Conservation (phyloP, 495 filamentous ascomycete genomes). For the Aspergillus nidulans region DNA sequence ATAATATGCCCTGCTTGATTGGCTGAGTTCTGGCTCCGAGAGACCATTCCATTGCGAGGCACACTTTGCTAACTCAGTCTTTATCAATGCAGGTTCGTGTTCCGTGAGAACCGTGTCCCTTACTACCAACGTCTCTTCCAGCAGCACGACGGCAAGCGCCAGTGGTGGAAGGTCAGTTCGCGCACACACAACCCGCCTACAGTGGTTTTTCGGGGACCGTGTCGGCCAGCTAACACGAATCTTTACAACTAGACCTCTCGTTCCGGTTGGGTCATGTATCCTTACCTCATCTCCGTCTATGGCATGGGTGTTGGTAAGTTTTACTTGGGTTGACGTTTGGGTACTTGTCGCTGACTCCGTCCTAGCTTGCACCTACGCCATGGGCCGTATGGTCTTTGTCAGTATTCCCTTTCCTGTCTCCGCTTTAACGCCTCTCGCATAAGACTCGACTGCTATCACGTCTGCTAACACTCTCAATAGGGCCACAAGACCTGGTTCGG, state of each 20-base stretch:
- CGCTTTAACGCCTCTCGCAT: neutral
- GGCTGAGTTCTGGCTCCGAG: constrained; percentile 1
- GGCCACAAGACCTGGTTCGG: constrained; percentile 89
- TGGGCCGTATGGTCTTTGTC: constrained; percentile 56
- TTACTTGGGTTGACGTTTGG: constrained; percentile 15
- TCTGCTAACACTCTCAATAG: constrained; percentile 33
- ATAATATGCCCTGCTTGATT: constrained; percentile 20
- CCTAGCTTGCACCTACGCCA: constrained; percentile 50
- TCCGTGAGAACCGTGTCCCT: constrained; percentile 83
- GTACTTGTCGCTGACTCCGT: constrained; percentile 19
- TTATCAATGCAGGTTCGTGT: constrained; percentile 51
- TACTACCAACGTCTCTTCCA: constrained; percentile 81
- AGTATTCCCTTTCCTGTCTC: constrained; percentile 19
- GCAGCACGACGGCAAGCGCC: constrained; percentile 69
- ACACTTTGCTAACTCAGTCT: constrained; percentile 5
- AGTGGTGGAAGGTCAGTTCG: constrained; percentile 80
- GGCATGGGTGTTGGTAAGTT: constrained; percentile 48
- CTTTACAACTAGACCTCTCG: constrained; percentile 49
- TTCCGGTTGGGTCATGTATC: constrained; percentile 61
- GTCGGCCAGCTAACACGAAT: constrained; percentile 1
- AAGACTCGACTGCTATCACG: neutral
- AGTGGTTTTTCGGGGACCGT: neutral
- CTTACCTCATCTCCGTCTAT: constrained; percentile 70
- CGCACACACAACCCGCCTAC: neutral
- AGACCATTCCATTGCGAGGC: constrained; percentile 2